Evolutionary conservation across 2,329 filamentous ascomycete species (phyloP), one percentile per base, ranked within the genome.

Genomic region (Trichoderma koningii): DNA sequence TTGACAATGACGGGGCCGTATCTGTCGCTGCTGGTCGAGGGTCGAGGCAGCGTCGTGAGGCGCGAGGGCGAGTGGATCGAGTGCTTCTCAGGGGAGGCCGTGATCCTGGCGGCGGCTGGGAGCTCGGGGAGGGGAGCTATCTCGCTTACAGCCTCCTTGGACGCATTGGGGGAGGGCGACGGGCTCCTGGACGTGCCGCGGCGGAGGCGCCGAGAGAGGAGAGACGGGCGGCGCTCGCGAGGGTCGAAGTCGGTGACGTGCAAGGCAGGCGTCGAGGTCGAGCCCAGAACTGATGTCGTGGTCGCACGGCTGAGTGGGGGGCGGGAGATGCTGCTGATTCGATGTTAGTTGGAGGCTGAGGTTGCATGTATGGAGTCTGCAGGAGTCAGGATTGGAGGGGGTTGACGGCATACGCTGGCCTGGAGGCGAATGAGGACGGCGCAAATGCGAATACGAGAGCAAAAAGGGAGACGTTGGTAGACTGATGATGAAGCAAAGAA

Each of bases 201-300:
- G 67, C 94, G 80, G 72, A 88, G 91, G 72, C 87, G 85, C 59
- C 85, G 87, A 12, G 90, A 89, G 10, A 76, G 78, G 69, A 72
- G 73, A 55, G 79, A 80, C 63, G 76, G 78, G 69, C 75, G 80
- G 66, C 68, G 64, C 45, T 69, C 67, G 41, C 67, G 68, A 23
- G 72, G 66, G 47, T 73, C 70, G 41, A 83, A 72, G 68, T 83
- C 83, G 26, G 79, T 80, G 55, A 85, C 83, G 71, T 88, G 87
- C 57, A 90, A 83, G 66, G 89, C 76, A 38, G 89, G 86, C 23
- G 89, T 90, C 34, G 88, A 89, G 26, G 26, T 21, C 55, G 89
- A 38, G 34, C 34, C 90, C 66, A 89, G 80, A 30, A 83, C 79
- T 50, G 84, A 85, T 65, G 73, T 69, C 67, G 71, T 70, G 62